A percentile compares a stretch with the other conserved stretches of the same genome.
Conservation (phyloP, 192 early-diverging fungal species). For the Chytriomyces hyalinus region DNA sequence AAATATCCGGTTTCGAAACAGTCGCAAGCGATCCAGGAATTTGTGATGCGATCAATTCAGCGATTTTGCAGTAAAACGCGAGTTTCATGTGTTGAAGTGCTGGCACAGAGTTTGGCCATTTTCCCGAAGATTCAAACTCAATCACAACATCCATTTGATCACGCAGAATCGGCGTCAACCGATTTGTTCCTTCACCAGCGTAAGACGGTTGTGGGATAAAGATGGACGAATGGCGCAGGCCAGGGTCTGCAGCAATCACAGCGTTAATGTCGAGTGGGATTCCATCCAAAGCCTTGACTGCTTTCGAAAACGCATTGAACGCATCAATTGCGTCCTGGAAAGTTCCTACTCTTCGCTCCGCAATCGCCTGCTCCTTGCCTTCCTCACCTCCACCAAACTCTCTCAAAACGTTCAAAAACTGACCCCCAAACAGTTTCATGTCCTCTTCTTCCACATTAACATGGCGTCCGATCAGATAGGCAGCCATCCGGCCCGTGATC, state of each 20-base stretch:
- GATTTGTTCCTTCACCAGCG: not conserved
- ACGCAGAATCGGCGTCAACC: constrained; percentile 30
- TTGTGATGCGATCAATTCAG: constrained; percentile 55
- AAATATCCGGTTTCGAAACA: constrained; percentile 36
- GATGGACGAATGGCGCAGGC: constrained; percentile 75
- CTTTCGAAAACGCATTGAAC: constrained; percentile 69
- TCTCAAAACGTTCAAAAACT: constrained; percentile 67
- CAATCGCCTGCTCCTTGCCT: not conserved
- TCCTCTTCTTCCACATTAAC: constrained; percentile 55
- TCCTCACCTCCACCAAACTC: constrained; percentile 43
- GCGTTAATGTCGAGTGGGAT: constrained; percentile 71
- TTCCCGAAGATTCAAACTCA: constrained; percentile 79
- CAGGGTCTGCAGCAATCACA: constrained; percentile 62
- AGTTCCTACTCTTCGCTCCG: constrained; percentile 36
- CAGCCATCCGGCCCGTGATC: constrained; percentile 81
- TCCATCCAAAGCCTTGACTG: constrained; percentile 64
- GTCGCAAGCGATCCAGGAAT: constrained; percentile 57
- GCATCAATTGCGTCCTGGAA: constrained; percentile 73
- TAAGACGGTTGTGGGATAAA: constrained; percentile 73
- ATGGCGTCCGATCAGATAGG: constrained; percentile 78
- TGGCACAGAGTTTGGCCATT: constrained; percentile 88
- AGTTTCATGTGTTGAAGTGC: constrained; percentile 90
- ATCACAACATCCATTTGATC: constrained; percentile 72
- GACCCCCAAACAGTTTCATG: constrained; percentile 68
- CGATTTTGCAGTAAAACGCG: constrained; percentile 83